phyloP scores from a whole-genome alignment of 352 stramenopile genomes.

The Globisporangium cylindrosporum region DNA sequence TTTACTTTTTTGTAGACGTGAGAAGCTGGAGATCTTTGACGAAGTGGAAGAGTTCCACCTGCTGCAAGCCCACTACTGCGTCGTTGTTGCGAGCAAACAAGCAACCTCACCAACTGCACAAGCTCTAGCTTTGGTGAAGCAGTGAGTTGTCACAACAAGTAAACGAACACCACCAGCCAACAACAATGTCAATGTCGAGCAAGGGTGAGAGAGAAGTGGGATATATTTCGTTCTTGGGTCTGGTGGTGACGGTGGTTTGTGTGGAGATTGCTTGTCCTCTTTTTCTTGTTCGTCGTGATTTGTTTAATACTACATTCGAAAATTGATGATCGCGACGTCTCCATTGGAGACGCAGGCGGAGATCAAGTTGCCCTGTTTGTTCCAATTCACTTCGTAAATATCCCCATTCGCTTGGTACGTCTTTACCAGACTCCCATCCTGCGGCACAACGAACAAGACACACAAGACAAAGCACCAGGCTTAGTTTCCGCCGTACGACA shows the following conservation, averaged over 20 bases:
- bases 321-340: constrained; percentile 88
- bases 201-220: constrained; percentile 15
- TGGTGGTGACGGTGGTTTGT: neutral
- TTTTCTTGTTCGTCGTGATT: constrained; percentile 20
- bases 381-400: constrained; percentile 99
- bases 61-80: constrained; percentile 89
- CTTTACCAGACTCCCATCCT: constrained; percentile 81
- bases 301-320: constrained; percentile 89
- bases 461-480: neutral
- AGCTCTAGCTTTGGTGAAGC: constrained; percentile 27
- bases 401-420: constrained; percentile 91
- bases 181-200: neutral
- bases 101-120: constrained; percentile 25
- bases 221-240: constrained; percentile 16
- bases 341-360: constrained; percentile 83
- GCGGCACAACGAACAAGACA: constrained; percentile 7
- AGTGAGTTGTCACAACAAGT: neutral
- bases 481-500: constrained; percentile 31
- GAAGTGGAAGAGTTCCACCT: constrained; percentile 92
- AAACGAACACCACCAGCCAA: constrained; percentile 8
- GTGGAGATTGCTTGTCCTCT: constrained; percentile 12
- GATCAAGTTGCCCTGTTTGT: constrained; percentile 85
- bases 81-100: constrained; percentile 76
- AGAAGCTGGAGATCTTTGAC: constrained; percentile 91
- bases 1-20: constrained; percentile 34